A percentile compares a stretch with the other conserved stretches of the same genome.
These are phyloP conservation scores for Citrus inodora DNA, from an alignment of 345 rosid genomes.

Conservation along the genomic window DNA sequence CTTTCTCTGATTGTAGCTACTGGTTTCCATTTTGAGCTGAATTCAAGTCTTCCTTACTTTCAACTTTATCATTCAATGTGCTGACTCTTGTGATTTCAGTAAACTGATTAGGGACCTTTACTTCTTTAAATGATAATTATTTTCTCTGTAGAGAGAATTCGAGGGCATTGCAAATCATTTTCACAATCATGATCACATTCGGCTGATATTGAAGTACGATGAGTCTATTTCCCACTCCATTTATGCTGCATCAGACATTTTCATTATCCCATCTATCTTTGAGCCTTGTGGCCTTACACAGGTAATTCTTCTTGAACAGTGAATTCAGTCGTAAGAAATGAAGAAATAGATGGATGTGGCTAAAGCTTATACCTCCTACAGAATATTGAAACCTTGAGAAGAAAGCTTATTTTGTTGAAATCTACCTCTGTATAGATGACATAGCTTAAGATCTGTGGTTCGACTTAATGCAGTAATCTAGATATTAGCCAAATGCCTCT, in stretches of 20 bases:
- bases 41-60: background rate
- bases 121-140: too few species aligned
- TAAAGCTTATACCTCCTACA: background rate
- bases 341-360: background rate
- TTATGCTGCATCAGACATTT: constrained; percentile 86
- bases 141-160: constrained; percentile 64
- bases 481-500: background rate
- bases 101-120: background rate
- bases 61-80: background rate
- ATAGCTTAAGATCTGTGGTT: background rate
- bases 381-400: constrained; percentile 10
- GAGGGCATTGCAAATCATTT: constrained; percentile 80
- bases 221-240: constrained; percentile 85
- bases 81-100: background rate
- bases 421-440: background rate
- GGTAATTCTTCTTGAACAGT: constrained; percentile 38
- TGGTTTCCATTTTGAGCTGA: background rate
- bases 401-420: background rate
- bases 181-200: constrained; percentile 57
- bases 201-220: constrained; percentile 79
- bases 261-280: constrained; percentile 91
- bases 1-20: background rate
- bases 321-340: background rate
- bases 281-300: constrained; percentile 99
- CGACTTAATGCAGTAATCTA: background rate